These are phyloP conservation scores for Erythrophleum fordii DNA, from an alignment of 306 rosid species.

Conservation along the genomic window DNA sequence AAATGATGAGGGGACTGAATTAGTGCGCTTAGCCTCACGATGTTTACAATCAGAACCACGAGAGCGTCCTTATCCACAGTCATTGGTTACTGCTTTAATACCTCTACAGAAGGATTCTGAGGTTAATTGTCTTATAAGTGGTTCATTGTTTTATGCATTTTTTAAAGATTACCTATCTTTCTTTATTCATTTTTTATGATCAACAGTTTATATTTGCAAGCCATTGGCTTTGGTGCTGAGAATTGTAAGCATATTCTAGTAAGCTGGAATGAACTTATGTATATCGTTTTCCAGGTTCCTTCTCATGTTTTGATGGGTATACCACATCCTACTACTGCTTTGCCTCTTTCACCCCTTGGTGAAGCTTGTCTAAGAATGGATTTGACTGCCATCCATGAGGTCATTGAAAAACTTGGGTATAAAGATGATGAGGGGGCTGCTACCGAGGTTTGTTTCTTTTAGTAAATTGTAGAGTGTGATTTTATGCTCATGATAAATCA, in stretches of 20 bases:
- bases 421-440: constrained; percentile 97
- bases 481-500: neutral
- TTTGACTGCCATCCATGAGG: constrained; percentile 86
- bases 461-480: constrained; percentile 1
- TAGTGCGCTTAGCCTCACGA: constrained; percentile 92
- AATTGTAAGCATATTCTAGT: constrained; percentile 23
- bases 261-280: constrained; percentile 40
- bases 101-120: constrained; percentile 92
- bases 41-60: constrained; percentile 91
- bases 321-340: constrained; percentile 63
- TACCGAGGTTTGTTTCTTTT: constrained; percentile 75
- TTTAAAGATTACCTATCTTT: neutral
- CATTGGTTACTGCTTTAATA: constrained; percentile 79
- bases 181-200: constrained; percentile 2
- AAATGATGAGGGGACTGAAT: constrained; percentile 85
- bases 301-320: constrained; percentile 89
- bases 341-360: constrained; percentile 76
- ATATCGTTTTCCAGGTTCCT: constrained; percentile 68
- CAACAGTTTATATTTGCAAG: constrained; percentile 7
- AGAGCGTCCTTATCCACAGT: constrained; percentile 93
- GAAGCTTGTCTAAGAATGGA: constrained; percentile 88
- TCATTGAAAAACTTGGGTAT: constrained; percentile 83
- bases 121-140: constrained; percentile 52
- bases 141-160: constrained; percentile 25
- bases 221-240: constrained; percentile 21